Conservation (phyloP, 2,329 filamentous ascomycete genomes). For the Aspergillus luchuensis region DNA sequence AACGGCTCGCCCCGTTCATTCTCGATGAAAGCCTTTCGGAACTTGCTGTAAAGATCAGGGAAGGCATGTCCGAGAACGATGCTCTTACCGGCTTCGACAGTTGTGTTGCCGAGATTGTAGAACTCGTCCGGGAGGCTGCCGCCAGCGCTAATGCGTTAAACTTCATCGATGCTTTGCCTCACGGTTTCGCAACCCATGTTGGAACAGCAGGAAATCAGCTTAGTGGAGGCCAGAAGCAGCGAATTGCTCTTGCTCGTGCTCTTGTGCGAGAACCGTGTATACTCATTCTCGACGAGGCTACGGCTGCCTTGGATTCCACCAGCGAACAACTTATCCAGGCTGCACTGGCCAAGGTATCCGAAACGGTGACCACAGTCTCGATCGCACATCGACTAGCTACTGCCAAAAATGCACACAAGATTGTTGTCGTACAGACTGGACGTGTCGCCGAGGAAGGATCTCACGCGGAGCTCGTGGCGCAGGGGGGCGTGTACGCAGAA, state of each 20-base stretch:
- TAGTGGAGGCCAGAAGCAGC: constrained; percentile 78
- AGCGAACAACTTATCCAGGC: constrained; percentile 40
- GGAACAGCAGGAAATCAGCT: constrained; percentile 32
- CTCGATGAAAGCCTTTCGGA: constrained; percentile 30
- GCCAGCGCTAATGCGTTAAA: constrained; percentile 28
- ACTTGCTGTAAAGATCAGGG: constrained; percentile 27
- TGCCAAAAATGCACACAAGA: constrained; percentile 41
- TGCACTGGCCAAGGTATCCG: constrained; percentile 32
- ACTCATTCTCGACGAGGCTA: constrained; percentile 52
- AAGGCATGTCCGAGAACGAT: constrained; percentile 26
- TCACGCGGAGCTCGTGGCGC: constrained; percentile 34
- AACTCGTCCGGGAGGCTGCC: constrained; percentile 32
- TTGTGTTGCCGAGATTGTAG: constrained; percentile 31
- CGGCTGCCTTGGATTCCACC: constrained; percentile 39
- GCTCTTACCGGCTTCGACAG: constrained; percentile 26
- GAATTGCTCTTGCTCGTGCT: constrained; percentile 83
- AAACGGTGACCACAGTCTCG: constrained; percentile 36
- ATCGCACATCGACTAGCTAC: constrained; percentile 43
- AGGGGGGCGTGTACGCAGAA: constrained; percentile 50
- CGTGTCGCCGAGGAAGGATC: constrained; percentile 38
- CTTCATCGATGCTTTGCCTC: constrained; percentile 31
- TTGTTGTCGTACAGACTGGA: constrained; percentile 39
- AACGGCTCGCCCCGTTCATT: constrained; percentile 28
- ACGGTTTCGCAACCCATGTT: constrained; percentile 39
- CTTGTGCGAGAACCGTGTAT: constrained; percentile 83